phyloP scores from a whole-genome alignment of 2,329 filamentous ascomycete genomes.

The Magnaporthiopsis poae region DNA sequence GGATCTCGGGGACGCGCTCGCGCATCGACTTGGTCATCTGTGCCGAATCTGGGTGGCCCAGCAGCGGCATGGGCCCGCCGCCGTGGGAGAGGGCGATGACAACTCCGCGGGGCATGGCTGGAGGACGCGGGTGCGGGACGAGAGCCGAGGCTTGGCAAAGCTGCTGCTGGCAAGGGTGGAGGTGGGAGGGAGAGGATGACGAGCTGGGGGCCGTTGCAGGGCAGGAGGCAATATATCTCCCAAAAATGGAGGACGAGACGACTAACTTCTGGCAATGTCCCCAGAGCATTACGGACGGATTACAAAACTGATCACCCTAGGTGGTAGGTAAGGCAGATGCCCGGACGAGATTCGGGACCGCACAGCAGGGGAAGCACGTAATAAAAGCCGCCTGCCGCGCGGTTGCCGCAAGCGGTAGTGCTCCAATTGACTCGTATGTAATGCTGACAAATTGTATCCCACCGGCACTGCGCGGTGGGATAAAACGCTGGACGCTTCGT shows the following conservation, averaged over 20 bases:
- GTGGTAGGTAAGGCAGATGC: too few relatives aligned
- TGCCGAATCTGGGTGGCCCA: slow-evolving; percentile 44
- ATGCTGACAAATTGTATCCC: not conserved
- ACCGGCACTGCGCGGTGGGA: not conserved
- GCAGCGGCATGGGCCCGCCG: slow-evolving; percentile 47
- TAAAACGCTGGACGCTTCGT: too few relatives aligned
- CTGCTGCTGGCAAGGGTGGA: not conserved
- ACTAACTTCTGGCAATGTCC: not conserved
- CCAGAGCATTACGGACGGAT: not conserved
- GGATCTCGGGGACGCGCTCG: slow-evolving; percentile 43
- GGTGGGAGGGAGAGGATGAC: not conserved
- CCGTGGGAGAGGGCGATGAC: slow-evolving; percentile 41
- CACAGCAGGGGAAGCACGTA: not conserved
- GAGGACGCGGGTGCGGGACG: not conserved
- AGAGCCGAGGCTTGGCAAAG: not conserved
- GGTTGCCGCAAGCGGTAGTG: not conserved
- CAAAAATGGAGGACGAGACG: not conserved
- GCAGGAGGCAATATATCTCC: not conserved
- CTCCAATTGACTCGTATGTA: not conserved
- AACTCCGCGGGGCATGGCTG: slow-evolving; percentile 20
- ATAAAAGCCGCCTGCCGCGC: not conserved
- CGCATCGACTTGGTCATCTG: slow-evolving; percentile 41
- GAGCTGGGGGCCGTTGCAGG: too few relatives aligned
- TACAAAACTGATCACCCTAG: not conserved
- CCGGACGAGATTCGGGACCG: too few relatives aligned